Evolutionary conservation across 2,329 filamentous ascomycete species (phyloP).

Genomic region (Phaeosphaeria sp.): DNA sequence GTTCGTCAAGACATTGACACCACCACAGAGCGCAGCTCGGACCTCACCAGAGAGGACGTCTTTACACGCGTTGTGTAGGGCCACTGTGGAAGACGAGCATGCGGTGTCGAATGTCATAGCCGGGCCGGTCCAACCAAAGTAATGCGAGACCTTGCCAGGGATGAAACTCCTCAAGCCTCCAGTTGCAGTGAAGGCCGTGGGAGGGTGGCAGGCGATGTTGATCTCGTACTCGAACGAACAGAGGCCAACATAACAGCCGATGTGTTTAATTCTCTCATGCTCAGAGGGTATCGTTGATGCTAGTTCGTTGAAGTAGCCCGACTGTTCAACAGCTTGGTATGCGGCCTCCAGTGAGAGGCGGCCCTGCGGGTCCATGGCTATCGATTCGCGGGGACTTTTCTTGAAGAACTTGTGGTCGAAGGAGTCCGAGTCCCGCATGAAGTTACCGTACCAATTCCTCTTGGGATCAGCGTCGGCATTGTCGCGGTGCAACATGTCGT

Average conservation of each 20-base stretch:
- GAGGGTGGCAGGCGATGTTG: constrained; percentile 33
- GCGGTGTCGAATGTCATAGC: constrained; percentile 40
- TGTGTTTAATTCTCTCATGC: constrained; percentile 16
- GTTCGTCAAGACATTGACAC: constrained; percentile 40
- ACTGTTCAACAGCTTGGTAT: constrained; percentile 48
- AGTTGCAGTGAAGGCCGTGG: constrained; percentile 36
- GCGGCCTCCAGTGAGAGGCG: constrained; percentile 28
- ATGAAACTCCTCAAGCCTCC: constrained; percentile 27
- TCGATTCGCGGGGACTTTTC: constrained; percentile 20
- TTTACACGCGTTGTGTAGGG: constrained; percentile 33
- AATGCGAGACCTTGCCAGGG: constrained; percentile 26
- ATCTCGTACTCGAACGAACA: constrained; percentile 37
- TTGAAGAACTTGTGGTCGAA: constrained; percentile 45
- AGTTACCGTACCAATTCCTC: constrained; percentile 19
- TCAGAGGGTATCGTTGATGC: constrained; percentile 1
- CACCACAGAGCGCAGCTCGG: constrained; percentile 43
- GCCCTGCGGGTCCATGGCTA: constrained; percentile 33
- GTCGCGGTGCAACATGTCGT: constrained; percentile 3
- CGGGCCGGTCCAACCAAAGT: constrained; percentile 37
- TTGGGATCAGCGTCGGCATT: background rate
- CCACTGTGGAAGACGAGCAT: constrained; percentile 35
- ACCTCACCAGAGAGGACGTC: constrained; percentile 35
- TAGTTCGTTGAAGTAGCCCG: constrained; percentile 25
- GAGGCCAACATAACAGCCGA: constrained; percentile 41
- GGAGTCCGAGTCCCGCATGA: constrained; percentile 29